Evolutionary conservation across 257 asterid species (phyloP), one percentile per base, ranked within the genome.

Genomic region (Penstemon barbatus): DNA sequence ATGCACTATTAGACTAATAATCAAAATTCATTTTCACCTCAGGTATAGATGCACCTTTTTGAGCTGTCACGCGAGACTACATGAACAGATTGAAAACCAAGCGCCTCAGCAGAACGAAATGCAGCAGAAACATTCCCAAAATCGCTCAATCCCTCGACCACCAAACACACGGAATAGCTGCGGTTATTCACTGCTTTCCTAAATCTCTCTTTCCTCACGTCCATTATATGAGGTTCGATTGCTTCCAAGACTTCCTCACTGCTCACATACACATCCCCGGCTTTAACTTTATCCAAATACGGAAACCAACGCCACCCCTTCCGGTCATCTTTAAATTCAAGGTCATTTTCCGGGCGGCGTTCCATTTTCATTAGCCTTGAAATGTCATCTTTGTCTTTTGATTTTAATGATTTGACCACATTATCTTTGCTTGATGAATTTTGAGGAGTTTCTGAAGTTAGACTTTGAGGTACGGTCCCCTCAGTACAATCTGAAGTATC

Each of bases 61-160:
- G 95, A 85, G 82, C 83, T 66, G 72, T 80, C 88, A 60, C 69
- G 70, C 8, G 97, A 81, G 71, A 90, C 95, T 7, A 93, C 96
- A 61, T 90, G 97, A 53, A 88, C 97, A 0, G 96, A 88, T 75
- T 90, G 97, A 71, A 93, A 61, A 13, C 99, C 97, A 44, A 93
- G 84, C 0, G 97, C 97, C 77, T 90, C 99, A 18, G 97, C 97
- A 52, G 99, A 90, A 7, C 97, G 75, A 74, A 87, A 93, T 9
- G 89, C 85, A 5, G 97, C 99, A 2, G 97, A 93, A 55, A 90
- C 92, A 71, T 93, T 93, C 65, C 99, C 97, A 8, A 90, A 85
- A 70, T 93, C 99, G 10, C 74, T 72, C 84, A 93, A 82, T 36
- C 99, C 99, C 74, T 93, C 99, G 1, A 93, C 94, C 76, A 93